Evolutionary conservation across 2,329 filamentous ascomycete species (phyloP), one percentile per base, ranked within the genome.

Genomic region (Alternaria brassicicola): DNA sequence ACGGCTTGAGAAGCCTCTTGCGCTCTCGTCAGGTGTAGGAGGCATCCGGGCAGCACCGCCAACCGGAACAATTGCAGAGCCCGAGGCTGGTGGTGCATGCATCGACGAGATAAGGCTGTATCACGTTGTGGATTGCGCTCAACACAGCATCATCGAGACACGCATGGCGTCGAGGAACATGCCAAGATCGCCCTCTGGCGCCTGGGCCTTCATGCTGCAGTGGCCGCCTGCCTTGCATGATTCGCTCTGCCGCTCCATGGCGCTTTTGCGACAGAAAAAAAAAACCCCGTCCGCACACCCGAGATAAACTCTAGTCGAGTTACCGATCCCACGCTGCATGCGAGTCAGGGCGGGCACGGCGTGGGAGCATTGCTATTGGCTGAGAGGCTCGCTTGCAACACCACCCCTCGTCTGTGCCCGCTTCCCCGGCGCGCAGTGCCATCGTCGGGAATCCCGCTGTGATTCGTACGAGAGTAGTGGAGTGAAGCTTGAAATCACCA

Each of bases 181-280:
- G 33, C 48, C 30, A 35, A 49, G 30, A 51, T 33, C 56, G 42
- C 52, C 62, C 57, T 55, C 65, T 69, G 65, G 70, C 69, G 62
- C 64, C 61, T 64, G 64, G 63, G 52, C 55, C 57, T 55, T 63
- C 61, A 66, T 67, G 72, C 72, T 71, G 71, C 67, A 64, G 48
- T 59, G 56, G 57, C 48, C 56, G 39, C 56, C 61, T 69, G 70
- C 67, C 67, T 57, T 60, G 49, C 70, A 69, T 71, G 67, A 75
- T 76, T 75, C 68, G 71, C 63, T 65, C 38, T 57, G 60, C 57
- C 61, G 28, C 42, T 47, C 42, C 55, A 63, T 68, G 68, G 69
- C 66, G 66, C 63, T 64, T 64, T 60, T 63, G 59, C 62, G 65
- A 65, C 65, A 64, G 62, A 61, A 74, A 70, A 70, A 62, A 74